Base-by-base conservation (phyloP, 768 basidiomycete genomes). In the Cyathus striatus region DNA sequence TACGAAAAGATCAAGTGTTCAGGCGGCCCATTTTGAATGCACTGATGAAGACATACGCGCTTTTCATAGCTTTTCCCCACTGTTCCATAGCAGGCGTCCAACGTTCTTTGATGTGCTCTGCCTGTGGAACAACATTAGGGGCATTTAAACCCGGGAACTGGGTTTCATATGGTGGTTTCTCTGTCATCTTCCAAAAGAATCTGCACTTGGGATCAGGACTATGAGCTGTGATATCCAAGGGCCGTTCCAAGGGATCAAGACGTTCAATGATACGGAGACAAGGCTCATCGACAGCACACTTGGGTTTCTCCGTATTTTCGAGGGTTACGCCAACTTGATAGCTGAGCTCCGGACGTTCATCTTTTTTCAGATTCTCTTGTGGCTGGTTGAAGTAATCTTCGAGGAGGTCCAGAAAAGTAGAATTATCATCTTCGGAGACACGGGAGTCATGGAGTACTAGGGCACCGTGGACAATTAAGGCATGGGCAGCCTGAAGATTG, bases 261-360 rank as follows among this genome's bases (percentile, higher is more conserved):
- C 68, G 68, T 40, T 78, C 76, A 50, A 97, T 97, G 45, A 97
- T 72, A 30, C 70, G 69, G 32, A 90, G 72, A 57, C 94, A 98
- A 9, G 87, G 81, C 38, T 87, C 83, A 55, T 92, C 78, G 7
- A 79, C 82, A 3, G 89, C 86, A 59, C 89, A 91, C 59, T 81
- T 88, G 26, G 86, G 86, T 54, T 90, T 91, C 66, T 96, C 94
- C 2, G 92, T 97, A 61, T 94, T 92, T 65, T 94, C 91, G n/a
- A 95, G 79, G 4, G 93, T 96, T 4, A 92, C 91, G 2, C 94
- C 93, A 32, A 91, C 83, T 64, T 97, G 94, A 62, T 91, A 97
- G 43, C 86, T 81, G 9, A 90, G 67, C 51, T 96, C 90, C 0
- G 90, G 90, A 14, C 82, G 78, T 57, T 90, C 83, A 49, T 97